phyloP scores from a whole-genome alignment of 371 early-diverging fungal species.

The Caulochytrium protostelioides region DNA sequence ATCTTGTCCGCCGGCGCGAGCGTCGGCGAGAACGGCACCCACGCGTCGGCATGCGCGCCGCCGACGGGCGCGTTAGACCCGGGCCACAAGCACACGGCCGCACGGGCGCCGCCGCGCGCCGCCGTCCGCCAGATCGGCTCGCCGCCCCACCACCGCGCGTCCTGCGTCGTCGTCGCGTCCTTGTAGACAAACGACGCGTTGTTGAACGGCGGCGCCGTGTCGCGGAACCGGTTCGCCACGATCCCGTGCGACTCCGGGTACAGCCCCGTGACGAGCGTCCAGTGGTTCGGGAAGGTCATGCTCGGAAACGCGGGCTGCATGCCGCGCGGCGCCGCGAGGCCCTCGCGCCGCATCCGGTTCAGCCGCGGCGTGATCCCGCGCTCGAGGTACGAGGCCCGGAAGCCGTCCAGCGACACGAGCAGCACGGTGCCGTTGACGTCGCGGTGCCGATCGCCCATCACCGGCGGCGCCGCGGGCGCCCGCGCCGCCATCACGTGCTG shows the following conservation, averaged over 20 bases:
- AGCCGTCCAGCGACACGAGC: constrained; percentile 78
- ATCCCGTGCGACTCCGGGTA: constrained; percentile 84
- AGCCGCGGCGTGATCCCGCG: constrained; percentile 49
- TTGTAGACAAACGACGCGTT: constrained; percentile 58
- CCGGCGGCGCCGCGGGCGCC: too few relatives aligned
- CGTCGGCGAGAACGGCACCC: too few relatives aligned
- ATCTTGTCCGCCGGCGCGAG: too few relatives aligned
- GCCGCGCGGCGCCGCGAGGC: constrained; percentile 1
- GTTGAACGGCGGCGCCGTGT: constrained; percentile 36
- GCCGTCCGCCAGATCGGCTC: constrained; percentile 44
- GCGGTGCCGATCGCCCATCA: too few relatives aligned
- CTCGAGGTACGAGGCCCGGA: constrained; percentile 59
- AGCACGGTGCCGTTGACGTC: too few relatives aligned
- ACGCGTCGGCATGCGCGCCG: too few relatives aligned
- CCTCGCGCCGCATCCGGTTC: constrained; percentile 34
- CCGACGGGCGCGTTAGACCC: too few relatives aligned
- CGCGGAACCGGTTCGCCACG: constrained; percentile 70
- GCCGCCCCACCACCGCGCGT: constrained; percentile 63
- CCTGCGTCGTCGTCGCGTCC: constrained; percentile 16
- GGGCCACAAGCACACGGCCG: background rate
- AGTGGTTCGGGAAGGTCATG: constrained; percentile 87
- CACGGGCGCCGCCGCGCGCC: background rate
- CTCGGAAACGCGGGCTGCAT: constrained; percentile 13
- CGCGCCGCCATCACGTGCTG: too few relatives aligned
- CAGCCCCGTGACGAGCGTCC: constrained; percentile 70